These are phyloP conservation scores for Citrullus amarus DNA, from an alignment of 306 rosid genomes.

Conservation along the genomic window DNA sequence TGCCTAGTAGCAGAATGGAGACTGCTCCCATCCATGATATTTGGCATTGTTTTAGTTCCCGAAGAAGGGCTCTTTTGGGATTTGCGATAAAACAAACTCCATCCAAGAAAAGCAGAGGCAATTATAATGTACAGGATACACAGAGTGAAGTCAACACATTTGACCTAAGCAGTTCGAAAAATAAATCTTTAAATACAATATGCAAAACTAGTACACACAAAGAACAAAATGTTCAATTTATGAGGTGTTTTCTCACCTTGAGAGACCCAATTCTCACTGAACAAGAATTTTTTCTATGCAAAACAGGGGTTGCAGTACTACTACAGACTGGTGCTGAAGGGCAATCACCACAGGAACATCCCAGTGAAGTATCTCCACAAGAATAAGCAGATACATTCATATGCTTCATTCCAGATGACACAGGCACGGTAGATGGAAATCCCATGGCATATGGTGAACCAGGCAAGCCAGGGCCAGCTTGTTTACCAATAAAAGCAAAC, in stretches of 20 bases:
- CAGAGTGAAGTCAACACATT: conserved; percentile 63
- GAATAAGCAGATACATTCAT: conserved; percentile 92
- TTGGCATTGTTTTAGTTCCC: conserved; percentile 37
- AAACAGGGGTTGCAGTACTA: conserved; percentile 40
- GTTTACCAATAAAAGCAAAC: conserved; percentile 78
- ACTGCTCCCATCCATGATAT: conserved; percentile 31
- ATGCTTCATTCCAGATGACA: conserved; percentile 66
- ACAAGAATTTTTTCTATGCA: conserved; percentile 44
- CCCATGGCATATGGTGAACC: conserved; percentile 87
- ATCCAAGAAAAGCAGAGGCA: conserved; percentile 57
- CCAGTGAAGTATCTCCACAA: conserved; percentile 76
- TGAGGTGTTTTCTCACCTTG: conserved; percentile 40
- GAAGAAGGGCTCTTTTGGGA: conserved; percentile 40
- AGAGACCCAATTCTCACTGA: conserved; percentile 64
- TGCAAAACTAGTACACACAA: background rate
- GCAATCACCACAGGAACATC: conserved; percentile 98
- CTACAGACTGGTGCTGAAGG: conserved; percentile 76
- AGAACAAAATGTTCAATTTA: conserved; percentile 14
- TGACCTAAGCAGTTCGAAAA: conserved; percentile 46
- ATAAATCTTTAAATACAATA: conserved; percentile 9
- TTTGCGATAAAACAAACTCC: conserved; percentile 57
- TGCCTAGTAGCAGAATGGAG: conserved; percentile 40
- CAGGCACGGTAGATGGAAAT: conserved; percentile 39
- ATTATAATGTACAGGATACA: conserved; percentile 55
- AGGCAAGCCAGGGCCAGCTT: conserved; percentile 33